A percentile compares a stretch with the other conserved stretches of the same genome.
phyloP scores from a whole-genome alignment of 345 rosid genomes.

The Clarkia xantiana region DNA sequence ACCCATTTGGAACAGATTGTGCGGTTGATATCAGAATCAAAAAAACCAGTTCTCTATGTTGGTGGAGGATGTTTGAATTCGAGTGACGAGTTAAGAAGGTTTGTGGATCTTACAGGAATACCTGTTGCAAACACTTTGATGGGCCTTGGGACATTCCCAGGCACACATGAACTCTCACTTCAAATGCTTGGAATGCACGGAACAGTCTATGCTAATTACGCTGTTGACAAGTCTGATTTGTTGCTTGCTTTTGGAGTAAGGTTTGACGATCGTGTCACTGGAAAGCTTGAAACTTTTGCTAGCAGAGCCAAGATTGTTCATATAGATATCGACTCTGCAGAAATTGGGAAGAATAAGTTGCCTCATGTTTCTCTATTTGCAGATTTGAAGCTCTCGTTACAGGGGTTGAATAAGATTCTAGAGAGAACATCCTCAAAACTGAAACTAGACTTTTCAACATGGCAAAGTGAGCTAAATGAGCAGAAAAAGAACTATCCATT shows the following conservation, averaged over 20 bases:
- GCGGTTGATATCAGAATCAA: conserved; percentile 61
- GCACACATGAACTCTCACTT: conserved; percentile 49
- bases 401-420: conserved; percentile 55
- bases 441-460: conserved; percentile 45
- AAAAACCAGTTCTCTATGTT: conserved; percentile 84
- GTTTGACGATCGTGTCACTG: conserved; percentile 94
- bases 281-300: conserved; percentile 92
- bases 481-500: conserved; percentile 59
- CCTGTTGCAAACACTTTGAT: conserved; percentile 98
- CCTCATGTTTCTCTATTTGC: conserved; percentile 87
- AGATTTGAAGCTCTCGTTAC: conserved; percentile 69
- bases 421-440: conserved; percentile 29
- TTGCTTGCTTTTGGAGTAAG: conserved; percentile 91
- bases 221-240: conserved; percentile 77
- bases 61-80: conserved; percentile 99
- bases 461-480: conserved; percentile 66
- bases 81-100: conserved; percentile 61
- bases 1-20: conserved; percentile 63
- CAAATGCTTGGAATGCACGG: conserved; percentile 99
- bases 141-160: conserved; percentile 80
- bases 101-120: conserved; percentile 77
- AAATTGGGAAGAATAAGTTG: conserved; percentile 96
- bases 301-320: conserved; percentile 92
- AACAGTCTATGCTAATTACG: conserved; percentile 79
- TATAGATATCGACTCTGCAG: conserved; percentile 86